Evolutionary conservation across 352 stramenopile genomes (phyloP).

Genomic region (Phytophthora kernoviae): DNA sequence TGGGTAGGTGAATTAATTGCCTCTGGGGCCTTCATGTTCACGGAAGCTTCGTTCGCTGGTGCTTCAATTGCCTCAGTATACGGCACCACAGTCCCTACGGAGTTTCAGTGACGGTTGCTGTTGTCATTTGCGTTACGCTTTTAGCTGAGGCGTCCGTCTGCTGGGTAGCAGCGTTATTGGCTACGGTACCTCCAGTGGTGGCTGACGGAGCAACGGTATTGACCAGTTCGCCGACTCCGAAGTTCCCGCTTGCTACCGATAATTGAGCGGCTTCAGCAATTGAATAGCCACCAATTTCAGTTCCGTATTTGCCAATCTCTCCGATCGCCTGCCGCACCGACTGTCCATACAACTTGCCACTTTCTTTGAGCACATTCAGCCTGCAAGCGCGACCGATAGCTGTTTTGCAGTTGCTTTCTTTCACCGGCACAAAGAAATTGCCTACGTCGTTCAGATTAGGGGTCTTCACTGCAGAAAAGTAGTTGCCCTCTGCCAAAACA

Average conservation of each 20-base stretch:
- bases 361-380: slow-evolving; percentile 12
- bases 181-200: neutral
- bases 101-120: no score
- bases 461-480: slow-evolving; percentile 33
- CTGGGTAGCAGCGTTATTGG: neutral
- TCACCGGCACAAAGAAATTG: slow-evolving; percentile 19
- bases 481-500: slow-evolving; percentile 49
- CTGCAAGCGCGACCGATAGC: slow-evolving; percentile 9
- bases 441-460: slow-evolving; percentile 6
- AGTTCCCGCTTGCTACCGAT: slow-evolving; percentile 11
- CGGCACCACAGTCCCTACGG: no score
- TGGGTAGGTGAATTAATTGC: no score
- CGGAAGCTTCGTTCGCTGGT: no score
- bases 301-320: slow-evolving; percentile 1
- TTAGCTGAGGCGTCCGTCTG: neutral
- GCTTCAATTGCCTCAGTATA: no score
- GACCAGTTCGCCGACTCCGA: slow-evolving; percentile 12
- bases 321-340: neutral
- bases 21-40: no score
- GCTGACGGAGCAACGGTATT: neutral
- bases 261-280: slow-evolving; percentile 10
- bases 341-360: slow-evolving; percentile 2
- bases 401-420: slow-evolving; percentile 7
- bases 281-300: slow-evolving; percentile 3
- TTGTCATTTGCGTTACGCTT: no score